phyloP scores from a whole-genome alignment of 1,284 basidiomycete genomes.

The Ustilago lituana region DNA sequence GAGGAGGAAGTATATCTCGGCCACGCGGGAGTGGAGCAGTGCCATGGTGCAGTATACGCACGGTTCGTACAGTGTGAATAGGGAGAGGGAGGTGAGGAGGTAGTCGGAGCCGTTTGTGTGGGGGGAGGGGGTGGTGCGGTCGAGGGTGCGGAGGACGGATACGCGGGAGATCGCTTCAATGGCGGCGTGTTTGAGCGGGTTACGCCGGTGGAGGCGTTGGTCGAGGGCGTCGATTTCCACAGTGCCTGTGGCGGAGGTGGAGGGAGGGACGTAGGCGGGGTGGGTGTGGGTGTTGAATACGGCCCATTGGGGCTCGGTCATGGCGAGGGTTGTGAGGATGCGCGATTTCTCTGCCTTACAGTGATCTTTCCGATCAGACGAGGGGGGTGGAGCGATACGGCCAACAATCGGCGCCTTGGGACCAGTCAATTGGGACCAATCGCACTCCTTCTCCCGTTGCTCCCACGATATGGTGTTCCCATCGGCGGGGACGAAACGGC shows the following conservation, averaged over 20 bases:
- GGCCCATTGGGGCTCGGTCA: slow-evolving; percentile 22
- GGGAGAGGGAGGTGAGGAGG: slow-evolving; percentile 56
- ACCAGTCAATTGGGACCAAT: slow-evolving; percentile 27
- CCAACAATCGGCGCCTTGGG: slow-evolving; percentile 15
- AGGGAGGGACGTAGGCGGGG: slow-evolving; percentile 2
- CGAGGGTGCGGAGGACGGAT: slow-evolving; percentile 17
- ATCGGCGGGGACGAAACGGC: not conserved
- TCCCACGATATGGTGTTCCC: not conserved
- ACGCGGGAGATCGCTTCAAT: slow-evolving; percentile 25
- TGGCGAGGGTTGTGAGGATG: slow-evolving; percentile 8
- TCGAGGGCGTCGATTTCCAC: slow-evolving; percentile 58
- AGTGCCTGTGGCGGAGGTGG: slow-evolving; percentile 1
- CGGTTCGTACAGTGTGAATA: slow-evolving; percentile 65
- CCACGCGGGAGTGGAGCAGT: slow-evolving; percentile 61
- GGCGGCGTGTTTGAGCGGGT: slow-evolving; percentile 63
- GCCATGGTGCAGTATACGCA: slow-evolving; percentile 66
- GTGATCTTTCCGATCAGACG: not conserved
- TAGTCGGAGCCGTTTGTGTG: slow-evolving; percentile 60
- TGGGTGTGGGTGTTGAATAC: not conserved
- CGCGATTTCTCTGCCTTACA: not conserved
- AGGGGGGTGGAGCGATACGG: slow-evolving; percentile 4
- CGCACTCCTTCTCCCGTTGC: slow-evolving; percentile 14
- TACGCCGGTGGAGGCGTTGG: slow-evolving; percentile 34
- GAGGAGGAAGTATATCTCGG: slow-evolving; percentile 56
- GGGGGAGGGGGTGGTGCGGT: not conserved